phyloP scores from a whole-genome alignment of 2,329 filamentous ascomycete genomes.

The Fusarium nematophilum region DNA sequence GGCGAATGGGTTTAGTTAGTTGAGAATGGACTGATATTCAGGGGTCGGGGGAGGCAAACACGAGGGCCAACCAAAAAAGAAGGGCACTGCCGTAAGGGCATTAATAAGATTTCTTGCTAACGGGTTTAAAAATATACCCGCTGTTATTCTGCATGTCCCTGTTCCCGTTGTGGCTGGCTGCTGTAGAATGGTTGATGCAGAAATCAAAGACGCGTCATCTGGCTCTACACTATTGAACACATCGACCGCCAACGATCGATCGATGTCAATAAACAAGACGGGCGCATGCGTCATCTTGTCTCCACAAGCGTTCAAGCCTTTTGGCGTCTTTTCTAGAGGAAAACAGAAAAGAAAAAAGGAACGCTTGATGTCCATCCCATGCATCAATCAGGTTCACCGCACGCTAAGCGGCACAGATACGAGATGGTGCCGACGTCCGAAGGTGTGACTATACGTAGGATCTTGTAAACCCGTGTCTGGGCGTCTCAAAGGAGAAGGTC shows the following conservation, averaged over 20 bases:
- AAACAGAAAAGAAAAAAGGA: not conserved
- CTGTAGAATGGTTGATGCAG: not conserved
- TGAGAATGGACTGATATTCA: slow-evolving; percentile 9
- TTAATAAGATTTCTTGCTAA: not conserved
- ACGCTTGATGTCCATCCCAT: too few relatives aligned
- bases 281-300: not conserved
- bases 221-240: not conserved
- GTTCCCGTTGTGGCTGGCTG: not conserved
- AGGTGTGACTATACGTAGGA: too few relatives aligned
- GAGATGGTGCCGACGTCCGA: too few relatives aligned
- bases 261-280: not conserved
- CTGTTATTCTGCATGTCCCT: not conserved
- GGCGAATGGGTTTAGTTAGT: too few relatives aligned
- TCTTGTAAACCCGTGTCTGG: too few relatives aligned
- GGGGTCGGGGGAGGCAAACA: slow-evolving; percentile 19
- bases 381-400: too few relatives aligned
- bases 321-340: not conserved
- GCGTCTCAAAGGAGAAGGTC: too few relatives aligned
- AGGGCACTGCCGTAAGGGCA: not conserved
- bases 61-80: slow-evolving; percentile 7
- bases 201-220: slow-evolving; percentile 3
- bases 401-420: too few relatives aligned
- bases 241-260: slow-evolving; percentile 3
- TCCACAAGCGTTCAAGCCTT: not conserved
- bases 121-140: too few relatives aligned